Base-by-base conservation (phyloP, 2,329 filamentous ascomycete genomes). In the Colletotrichum musae region DNA sequence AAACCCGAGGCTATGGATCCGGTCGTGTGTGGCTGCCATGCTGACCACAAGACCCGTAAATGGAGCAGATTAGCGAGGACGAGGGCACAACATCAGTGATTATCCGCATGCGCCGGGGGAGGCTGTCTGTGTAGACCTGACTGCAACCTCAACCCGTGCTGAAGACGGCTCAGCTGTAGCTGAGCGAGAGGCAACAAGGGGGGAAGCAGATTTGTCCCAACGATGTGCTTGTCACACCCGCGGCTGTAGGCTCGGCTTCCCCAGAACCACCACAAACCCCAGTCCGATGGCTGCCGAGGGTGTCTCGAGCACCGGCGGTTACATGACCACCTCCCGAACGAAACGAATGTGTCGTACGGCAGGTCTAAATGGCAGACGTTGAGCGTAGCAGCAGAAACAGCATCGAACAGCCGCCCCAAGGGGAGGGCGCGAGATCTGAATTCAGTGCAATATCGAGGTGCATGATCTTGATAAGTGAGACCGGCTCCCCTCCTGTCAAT, bases 31-130 rank as follows among this genome's bases (percentile, higher is more conserved):
- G 64, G 70, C 63, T 59, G 63, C 21, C 16, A 39, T 67, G 54
- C 61, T 60, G 36, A 47, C 39, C 45, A 60, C 51, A 15, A 50
- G 54, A 54, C 54, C 65, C 59, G 28, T 67, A 71, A 70, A 50
- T 24, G 68, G 70, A 71, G 50, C 59, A 70, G 70, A 70, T 71
- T 70, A 71, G 70, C 70, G 70, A 71, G 63, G 24, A 39, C 15
- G 47, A 51, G 53, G 18, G 32, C 48, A 70, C 52, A 16, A 51
- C 53, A 56, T 47, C 52, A 58, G 53, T 52, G 28, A 62, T 50
- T 53, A 68, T 50, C 58, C 58, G 64, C 32, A 66, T 59, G 67
- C 65, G 51, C 45, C 21, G 15, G n/a, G 51, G 41, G 28, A 32
- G 24, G 60, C 62, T 39, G 62, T 51, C 43, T 50, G 24, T 21